phyloP scores from a whole-genome alignment of 2,329 filamentous ascomycete species.

The Fusarium sp. region DNA sequence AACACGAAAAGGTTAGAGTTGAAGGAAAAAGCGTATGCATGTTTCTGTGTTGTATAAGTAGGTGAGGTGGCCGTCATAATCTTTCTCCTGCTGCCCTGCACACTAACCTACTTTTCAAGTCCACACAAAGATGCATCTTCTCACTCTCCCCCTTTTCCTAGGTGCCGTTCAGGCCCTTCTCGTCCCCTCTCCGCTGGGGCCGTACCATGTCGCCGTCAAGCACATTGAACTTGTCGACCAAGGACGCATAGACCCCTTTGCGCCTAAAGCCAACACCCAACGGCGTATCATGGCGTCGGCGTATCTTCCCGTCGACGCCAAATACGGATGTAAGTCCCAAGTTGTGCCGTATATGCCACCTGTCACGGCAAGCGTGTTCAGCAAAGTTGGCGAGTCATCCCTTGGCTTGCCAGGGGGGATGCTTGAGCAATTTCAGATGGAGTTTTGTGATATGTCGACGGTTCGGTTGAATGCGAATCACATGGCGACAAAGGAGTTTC shows the following conservation, averaged over 20 bases:
- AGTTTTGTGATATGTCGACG: slow-evolving; percentile 14
- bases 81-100: no score
- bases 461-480: background rate
- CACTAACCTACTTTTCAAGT: no score
- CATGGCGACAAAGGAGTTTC: slow-evolving; percentile 1
- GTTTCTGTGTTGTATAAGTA: background rate
- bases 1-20: no score
- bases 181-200: slow-evolving; percentile 8
- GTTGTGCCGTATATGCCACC: slow-evolving; percentile 16
- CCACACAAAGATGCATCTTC: slow-evolving; percentile 4
- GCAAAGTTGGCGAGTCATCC: slow-evolving; percentile 3
- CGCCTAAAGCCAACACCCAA: slow-evolving; percentile 3
- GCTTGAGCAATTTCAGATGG: slow-evolving; percentile 15
- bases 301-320: slow-evolving; percentile 23
- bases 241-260: slow-evolving; percentile 16
- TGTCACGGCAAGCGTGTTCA: slow-evolving; percentile 13
- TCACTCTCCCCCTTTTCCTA: background rate
- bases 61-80: background rate
- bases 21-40: no score
- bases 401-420: slow-evolving; percentile 8
- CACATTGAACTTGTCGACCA: slow-evolving; percentile 13
- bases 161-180: background rate
- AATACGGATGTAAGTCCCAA: slow-evolving; percentile 4
- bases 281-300: slow-evolving; percentile 20
- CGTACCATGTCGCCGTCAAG: slow-evolving; percentile 2